Percentiles rank a stretch among this genome's conserved stretches.
Conservation (phyloP, 1,139 yeast species). For the Yamadazyma atmosphaerica region DNA sequence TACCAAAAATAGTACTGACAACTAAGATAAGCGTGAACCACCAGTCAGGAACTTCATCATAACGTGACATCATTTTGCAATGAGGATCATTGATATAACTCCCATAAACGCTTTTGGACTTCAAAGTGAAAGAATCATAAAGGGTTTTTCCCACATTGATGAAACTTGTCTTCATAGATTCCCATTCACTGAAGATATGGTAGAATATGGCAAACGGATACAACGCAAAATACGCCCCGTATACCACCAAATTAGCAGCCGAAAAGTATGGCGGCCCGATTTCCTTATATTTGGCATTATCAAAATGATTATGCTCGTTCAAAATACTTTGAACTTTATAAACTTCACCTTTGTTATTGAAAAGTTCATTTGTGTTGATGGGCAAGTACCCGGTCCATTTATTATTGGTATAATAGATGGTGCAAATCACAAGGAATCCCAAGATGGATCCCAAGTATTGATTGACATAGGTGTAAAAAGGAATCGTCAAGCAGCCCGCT, state of each 20-base stretch:
- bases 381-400: slow-evolving; percentile 44
- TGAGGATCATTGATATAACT: slow-evolving; percentile 57
- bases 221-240: slow-evolving; percentile 43
- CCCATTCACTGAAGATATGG: slow-evolving; percentile 43
- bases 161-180: slow-evolving; percentile 43
- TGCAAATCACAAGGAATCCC: slow-evolving; percentile 32
- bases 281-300: slow-evolving; percentile 27
- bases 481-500: slow-evolving; percentile 43
- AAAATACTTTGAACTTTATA: slow-evolving; percentile 36
- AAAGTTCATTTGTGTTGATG: slow-evolving; percentile 38
- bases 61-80: slow-evolving; percentile 52
- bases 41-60: slow-evolving; percentile 64
- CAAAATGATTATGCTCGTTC: slow-evolving; percentile 31
- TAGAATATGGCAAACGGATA: slow-evolving; percentile 46
- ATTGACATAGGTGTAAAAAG: slow-evolving; percentile 40
- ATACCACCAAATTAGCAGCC: slow-evolving; percentile 43
- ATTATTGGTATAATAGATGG: slow-evolving; percentile 37
- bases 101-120: slow-evolving; percentile 45
- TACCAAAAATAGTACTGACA: slow-evolving; percentile 47
- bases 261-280: slow-evolving; percentile 47
- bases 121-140: slow-evolving; percentile 27
- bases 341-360: slow-evolving; percentile 34
- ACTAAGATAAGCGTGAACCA: slow-evolving; percentile 52
- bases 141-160: slow-evolving; percentile 35
- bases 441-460: slow-evolving; percentile 35